These are phyloP conservation scores for Talaromyces islandicus DNA, from an alignment of 2,329 filamentous ascomycete species.

Conservation along the genomic window DNA sequence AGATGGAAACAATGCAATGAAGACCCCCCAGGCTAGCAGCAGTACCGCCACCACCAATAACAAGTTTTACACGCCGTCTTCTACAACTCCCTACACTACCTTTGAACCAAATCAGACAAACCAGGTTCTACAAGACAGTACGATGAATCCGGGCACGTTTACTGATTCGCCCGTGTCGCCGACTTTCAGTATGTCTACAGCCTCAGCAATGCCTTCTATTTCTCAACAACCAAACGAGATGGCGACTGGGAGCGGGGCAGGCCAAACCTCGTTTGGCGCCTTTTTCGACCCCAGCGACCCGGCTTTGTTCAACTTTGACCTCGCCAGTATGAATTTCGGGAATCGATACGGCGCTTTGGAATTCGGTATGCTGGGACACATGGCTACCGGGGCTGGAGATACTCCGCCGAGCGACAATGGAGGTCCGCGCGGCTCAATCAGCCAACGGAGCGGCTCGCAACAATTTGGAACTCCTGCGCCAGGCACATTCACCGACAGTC, in stretches of 20 bases:
- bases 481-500: conserved; percentile 40
- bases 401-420: conserved; percentile 62
- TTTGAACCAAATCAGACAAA: conserved; percentile 36
- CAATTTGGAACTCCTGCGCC: conserved; percentile 31
- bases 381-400: conserved; percentile 86
- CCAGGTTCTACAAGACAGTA: conserved; percentile 40
- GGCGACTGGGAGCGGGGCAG: conserved; percentile 39
- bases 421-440: conserved; percentile 42
- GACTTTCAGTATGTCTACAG: conserved; percentile 54
- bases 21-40: conserved; percentile 15
- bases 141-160: conserved; percentile 49
- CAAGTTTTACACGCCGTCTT: conserved; percentile 24
- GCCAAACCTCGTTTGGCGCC: conserved; percentile 43
- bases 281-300: conserved; percentile 90
- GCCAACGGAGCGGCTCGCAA: conserved; percentile 33
- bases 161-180: conserved; percentile 65
- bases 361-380: conserved; percentile 92
- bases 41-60: conserved; percentile 34
- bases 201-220: conserved; percentile 32
- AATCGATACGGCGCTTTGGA: conserved; percentile 94
- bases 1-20: conserved; percentile 25
- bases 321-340: conserved; percentile 89
- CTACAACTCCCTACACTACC: conserved; percentile 22
- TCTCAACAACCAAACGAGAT: conserved; percentile 47
- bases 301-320: conserved; percentile 89